Base-by-base conservation (phyloP, 2,329 filamentous ascomycete genomes). In the Onygenales sp. region DNA sequence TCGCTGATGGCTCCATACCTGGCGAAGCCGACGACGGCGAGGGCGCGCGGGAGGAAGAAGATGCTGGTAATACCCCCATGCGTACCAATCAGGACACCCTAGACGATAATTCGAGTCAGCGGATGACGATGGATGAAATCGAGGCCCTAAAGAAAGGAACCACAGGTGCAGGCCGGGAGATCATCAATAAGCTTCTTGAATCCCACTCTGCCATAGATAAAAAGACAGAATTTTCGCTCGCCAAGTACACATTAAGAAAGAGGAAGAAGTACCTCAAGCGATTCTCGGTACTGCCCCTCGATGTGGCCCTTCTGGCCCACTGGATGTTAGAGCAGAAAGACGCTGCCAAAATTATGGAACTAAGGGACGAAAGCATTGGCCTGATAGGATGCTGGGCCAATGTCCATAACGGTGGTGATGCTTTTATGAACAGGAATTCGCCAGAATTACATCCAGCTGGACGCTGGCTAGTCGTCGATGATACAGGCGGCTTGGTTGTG, bases 211-310 rank as follows among this genome's bases (percentile, higher is more conserved):
- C 86, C 1, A 79, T 98, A 43, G 90, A 95, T 60, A 87, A 97
- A 73, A 98, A 98, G 77, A 97, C 93, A 0, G 79, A 84, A 0
- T 98, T 94, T 65, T 94, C 90, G 2, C 76, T 96, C 54, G 91
- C 92, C 43, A 98, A 98, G 70, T 98, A 98, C 72, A 95, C 93
- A 64, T 75, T 97, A 14, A 78, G 95, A 45, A 98, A 98, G 74
- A 86, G 88, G 59, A 91, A 85, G 67, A 98, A 98, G 71, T 97
- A 95, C 67, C 80, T 97, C 58, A 85, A 87, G 63, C 79, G 90
- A 10, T 97, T 98, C 64, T 89, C 87, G 0, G 82, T 93, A 1
- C 69, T 95, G 50, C 92, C 92, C 0, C 73, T 97, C 60, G 90
- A 96, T 64, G 83, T 94, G 11, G 78, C 84, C 0, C 78, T 83